Conservation (phyloP, 352 stramenopile genomes). For the Phytopythium chamaehyphon region DNA sequence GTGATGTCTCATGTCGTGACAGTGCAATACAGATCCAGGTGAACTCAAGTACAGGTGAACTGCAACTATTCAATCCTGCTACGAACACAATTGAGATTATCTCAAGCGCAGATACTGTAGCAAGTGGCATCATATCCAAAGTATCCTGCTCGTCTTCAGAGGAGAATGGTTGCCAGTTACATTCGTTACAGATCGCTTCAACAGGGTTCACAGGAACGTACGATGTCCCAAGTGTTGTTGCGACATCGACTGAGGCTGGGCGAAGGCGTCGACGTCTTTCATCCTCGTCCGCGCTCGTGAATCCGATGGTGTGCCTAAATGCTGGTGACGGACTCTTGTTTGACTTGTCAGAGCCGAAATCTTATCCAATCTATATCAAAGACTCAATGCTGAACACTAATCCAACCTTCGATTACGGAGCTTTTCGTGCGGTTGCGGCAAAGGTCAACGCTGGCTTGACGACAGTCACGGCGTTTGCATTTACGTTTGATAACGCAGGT, state of each 20-base stretch:
- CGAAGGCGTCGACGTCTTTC: constrained; percentile 10
- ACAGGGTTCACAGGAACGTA: constrained; percentile 67
- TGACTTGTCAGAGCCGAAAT: constrained; percentile 68
- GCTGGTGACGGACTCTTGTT: constrained; percentile 85
- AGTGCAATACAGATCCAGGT: constrained; percentile 50
- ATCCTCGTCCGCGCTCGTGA: constrained; percentile 34
- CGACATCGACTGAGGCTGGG: constrained; percentile 6
- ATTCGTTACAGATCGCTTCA: constrained; percentile 40
- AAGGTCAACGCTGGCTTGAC: constrained; percentile 56
- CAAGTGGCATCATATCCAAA: constrained; percentile 39
- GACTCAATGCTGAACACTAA: constrained; percentile 96
- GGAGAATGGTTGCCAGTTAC: constrained; percentile 42
- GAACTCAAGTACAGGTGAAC: constrained; percentile 39
- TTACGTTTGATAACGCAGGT: constrained; percentile 80
- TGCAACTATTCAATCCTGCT: constrained; percentile 64
- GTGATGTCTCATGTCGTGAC: constrained; percentile 70
- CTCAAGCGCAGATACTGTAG: constrained; percentile 5
- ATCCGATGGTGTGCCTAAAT: constrained; percentile 86
- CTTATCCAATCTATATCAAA: constrained; percentile 92
- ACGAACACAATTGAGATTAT: constrained; percentile 18
- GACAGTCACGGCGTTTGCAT: constrained; percentile 77
- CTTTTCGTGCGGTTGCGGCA: constrained; percentile 70
- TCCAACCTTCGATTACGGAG: constrained; percentile 86
- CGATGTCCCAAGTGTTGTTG: constrained; percentile 24
- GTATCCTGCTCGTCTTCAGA: constrained; percentile 28